phyloP scores from a whole-genome alignment of 163 green algal species.

The Chlamydomonas reinhardtii region DNA sequence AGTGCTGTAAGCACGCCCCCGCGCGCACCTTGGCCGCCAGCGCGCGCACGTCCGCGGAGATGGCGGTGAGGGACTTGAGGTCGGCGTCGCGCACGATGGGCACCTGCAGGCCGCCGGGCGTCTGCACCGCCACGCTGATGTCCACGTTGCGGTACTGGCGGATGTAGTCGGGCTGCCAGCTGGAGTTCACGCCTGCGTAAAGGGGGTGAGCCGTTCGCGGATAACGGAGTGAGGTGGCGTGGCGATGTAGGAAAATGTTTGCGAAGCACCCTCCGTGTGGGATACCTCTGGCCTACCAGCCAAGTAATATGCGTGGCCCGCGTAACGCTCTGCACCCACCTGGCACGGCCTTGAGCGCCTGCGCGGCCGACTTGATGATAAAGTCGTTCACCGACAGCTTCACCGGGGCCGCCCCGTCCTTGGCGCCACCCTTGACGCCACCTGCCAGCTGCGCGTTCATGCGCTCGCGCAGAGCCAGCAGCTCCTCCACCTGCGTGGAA shows the following conservation, averaged over 20 bases:
- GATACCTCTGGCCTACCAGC: no score
- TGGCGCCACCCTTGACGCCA: constrained; percentile 26
- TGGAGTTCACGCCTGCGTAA: constrained; percentile 86
- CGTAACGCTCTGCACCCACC: no score
- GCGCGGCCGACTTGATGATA: constrained; percentile 94
- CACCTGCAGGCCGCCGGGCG: constrained; percentile 57
- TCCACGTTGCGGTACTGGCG: constrained; percentile 93
- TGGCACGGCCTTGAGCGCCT: constrained; percentile 87
- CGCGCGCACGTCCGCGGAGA: constrained; percentile 87
- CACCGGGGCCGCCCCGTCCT: neutral
- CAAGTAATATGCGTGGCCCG: no score
- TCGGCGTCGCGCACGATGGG: constrained; percentile 92
- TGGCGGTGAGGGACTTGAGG: constrained; percentile 83
- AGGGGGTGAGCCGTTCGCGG: no score
- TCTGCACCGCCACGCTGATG: constrained; percentile 93
- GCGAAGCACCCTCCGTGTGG: no score
- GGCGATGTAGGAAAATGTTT: no score
- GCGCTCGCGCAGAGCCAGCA: constrained; percentile 76
- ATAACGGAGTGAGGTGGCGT: no score
- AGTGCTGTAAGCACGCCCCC: no score
- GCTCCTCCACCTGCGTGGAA: constrained; percentile 71
- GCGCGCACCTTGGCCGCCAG: constrained; percentile 85
- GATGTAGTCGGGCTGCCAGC: constrained; percentile 94
- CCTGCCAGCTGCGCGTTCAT: constrained; percentile 83
- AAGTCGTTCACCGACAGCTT: constrained; percentile 99